A percentile compares a stretch with the other conserved stretches of the same genome.
Evolutionary conservation across 768 basidiomycete species (phyloP).

Genomic region (Lentinula lateritia): DNA sequence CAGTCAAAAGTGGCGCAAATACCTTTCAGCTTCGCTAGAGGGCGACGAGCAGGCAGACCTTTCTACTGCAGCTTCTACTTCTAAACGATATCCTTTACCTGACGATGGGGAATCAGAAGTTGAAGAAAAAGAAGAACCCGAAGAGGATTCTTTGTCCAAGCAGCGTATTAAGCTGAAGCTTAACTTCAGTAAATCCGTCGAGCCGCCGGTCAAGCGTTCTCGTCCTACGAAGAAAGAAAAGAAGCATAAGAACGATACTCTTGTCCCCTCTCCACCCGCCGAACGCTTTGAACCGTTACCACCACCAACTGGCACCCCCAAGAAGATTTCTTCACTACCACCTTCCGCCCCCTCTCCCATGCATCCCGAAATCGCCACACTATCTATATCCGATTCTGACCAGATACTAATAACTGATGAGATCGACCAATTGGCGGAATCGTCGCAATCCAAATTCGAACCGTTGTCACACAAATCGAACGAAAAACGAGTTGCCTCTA

Average conservation of each 20-base stretch:
- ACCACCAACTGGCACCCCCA: background rate
- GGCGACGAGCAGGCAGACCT: background rate
- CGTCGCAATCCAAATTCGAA: background rate
- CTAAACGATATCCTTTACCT: background rate
- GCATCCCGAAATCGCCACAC: slow-evolving; percentile 23
- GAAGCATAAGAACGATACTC: background rate
- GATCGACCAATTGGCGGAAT: background rate
- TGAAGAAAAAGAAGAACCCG: background rate
- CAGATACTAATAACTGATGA: slow-evolving; percentile 5
- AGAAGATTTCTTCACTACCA: background rate
- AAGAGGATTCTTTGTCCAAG: background rate
- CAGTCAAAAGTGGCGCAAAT: slow-evolving; percentile 30
- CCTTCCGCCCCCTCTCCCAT: slow-evolving; percentile 15
- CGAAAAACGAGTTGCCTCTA: background rate
- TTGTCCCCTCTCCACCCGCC: background rate
- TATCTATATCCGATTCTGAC: slow-evolving; percentile 9
- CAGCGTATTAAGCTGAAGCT: background rate
- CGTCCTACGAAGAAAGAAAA: slow-evolving; percentile 1
- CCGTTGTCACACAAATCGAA: background rate
- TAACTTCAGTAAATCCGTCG: background rate
- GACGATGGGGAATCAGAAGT: slow-evolving; percentile 2
- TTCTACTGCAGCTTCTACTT: background rate
- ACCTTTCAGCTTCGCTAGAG: background rate
- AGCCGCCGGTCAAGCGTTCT: background rate
- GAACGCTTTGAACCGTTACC: background rate